Conservation (phyloP, 176 grass and related monocot genomes). For the Thalia dealbata region DNA sequence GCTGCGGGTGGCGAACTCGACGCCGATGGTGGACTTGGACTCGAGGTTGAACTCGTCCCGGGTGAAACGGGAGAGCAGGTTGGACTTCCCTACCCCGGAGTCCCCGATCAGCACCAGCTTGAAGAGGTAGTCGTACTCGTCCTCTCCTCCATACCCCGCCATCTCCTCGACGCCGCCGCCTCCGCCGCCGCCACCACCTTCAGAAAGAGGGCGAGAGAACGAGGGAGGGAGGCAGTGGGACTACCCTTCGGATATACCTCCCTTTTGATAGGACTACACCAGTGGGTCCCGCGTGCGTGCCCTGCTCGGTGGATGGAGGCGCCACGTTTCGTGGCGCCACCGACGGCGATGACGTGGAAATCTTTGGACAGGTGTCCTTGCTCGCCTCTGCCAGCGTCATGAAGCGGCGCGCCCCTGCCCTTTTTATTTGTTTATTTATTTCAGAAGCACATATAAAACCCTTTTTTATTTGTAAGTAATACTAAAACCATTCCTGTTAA, state of each 20-base stretch:
- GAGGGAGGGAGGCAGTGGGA: neutral
- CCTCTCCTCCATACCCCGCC: conserved; percentile 17
- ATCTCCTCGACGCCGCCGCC: neutral
- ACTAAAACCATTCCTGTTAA: too few relatives aligned
- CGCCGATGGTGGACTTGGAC: conserved; percentile 23
- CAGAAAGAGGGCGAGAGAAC: neutral
- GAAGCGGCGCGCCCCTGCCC: too few relatives aligned
- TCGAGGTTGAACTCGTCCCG: conserved; percentile 24
- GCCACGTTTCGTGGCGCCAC: too few relatives aligned
- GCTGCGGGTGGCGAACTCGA: conserved; percentile 26
- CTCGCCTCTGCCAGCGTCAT: too few relatives aligned
- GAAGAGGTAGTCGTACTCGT: conserved; percentile 23
- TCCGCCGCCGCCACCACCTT: neutral
- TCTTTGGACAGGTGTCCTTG: neutral
- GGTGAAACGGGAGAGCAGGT: conserved; percentile 19
- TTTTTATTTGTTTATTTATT: too few relatives aligned
- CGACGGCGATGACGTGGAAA: neutral
- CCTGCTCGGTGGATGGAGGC: too few relatives aligned
- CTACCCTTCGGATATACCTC: neutral
- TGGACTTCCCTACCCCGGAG: conserved; percentile 21
- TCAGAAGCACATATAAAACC: too few relatives aligned
- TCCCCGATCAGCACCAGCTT: conserved; percentile 26
- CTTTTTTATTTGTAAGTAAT: too few relatives aligned
- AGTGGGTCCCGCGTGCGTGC: neutral
- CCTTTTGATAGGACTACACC: neutral